These are phyloP conservation scores for Cetradonia linearis DNA, from an alignment of 495 filamentous ascomycete genomes.

Conservation along the genomic window DNA sequence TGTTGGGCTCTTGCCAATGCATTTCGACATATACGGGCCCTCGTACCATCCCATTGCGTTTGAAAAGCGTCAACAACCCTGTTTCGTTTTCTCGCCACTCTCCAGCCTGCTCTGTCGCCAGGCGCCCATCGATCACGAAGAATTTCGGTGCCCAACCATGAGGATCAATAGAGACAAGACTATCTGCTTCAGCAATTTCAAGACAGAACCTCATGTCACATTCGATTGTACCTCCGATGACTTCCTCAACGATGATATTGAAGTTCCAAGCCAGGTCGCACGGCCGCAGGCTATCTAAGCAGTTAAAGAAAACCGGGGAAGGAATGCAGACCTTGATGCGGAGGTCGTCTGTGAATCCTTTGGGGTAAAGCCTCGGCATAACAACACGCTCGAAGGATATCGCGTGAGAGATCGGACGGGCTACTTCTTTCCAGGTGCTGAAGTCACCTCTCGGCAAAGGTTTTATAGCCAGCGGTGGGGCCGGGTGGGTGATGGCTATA, in stretches of 20 bases:
- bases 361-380: slow-evolving; percentile 15
- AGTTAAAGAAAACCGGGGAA: slow-evolving; percentile 11
- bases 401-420: not conserved
- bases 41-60: not conserved
- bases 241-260: slow-evolving; percentile 10
- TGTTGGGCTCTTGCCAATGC: slow-evolving; percentile 9
- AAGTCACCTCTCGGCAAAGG: slow-evolving; percentile 2
- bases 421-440: slow-evolving; percentile 14
- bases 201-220: slow-evolving; percentile 16
- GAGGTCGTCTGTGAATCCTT: slow-evolving; percentile 15
- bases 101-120: slow-evolving; percentile 11
- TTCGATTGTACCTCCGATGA: slow-evolving; percentile 1
- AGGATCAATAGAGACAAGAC: slow-evolving; percentile 5
- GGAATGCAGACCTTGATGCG: slow-evolving; percentile 6
- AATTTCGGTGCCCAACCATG: slow-evolving; percentile 14
- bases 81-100: slow-evolving; percentile 9
- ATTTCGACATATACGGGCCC: slow-evolving; percentile 10
- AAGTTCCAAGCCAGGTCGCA: slow-evolving; percentile 8
- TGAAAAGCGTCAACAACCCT: slow-evolving; percentile 11
- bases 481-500: slow-evolving; percentile 9
- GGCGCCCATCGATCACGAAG: slow-evolving; percentile 9
- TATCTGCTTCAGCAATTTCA: not conserved
- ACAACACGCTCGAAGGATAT: slow-evolving; percentile 13
- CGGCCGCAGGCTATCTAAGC: not conserved
- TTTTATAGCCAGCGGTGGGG: slow-evolving; percentile 3